Evolutionary conservation across 768 basidiomycete species (phyloP).

Genomic region (Panus rudis): DNA sequence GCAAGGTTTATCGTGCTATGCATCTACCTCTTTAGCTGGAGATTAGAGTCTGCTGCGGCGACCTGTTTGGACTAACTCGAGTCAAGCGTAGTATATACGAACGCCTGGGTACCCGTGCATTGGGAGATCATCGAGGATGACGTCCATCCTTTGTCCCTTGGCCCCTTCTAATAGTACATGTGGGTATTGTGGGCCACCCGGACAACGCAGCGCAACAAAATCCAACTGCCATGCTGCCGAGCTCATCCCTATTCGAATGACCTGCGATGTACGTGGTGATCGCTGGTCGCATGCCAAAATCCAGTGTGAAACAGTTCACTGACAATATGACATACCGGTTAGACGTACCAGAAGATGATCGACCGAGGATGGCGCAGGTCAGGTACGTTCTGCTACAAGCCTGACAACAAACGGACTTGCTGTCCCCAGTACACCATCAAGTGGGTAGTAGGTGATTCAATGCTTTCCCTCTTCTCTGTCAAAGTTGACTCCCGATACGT

Average conservation of each 20-base stretch:
- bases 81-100: too few relatives aligned
- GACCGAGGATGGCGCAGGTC: conserved; percentile 83
- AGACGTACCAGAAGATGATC: conserved; percentile 81
- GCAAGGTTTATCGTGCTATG: too few relatives aligned
- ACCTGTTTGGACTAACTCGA: too few relatives aligned
- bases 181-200: conserved; percentile 61
- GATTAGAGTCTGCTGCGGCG: too few relatives aligned
- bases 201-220: conserved; percentile 32
- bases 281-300: neutral
- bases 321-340: neutral
- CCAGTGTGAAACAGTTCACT: neutral
- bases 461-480: too few relatives aligned
- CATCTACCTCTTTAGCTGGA: too few relatives aligned
- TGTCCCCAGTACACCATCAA: conserved; percentile 95
- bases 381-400: conserved; percentile 82
- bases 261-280: conserved; percentile 39
- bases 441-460: too few relatives aligned
- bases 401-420: conserved; percentile 73
- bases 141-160: conserved; percentile 15
- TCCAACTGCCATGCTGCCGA: conserved; percentile 45
- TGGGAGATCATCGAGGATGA: too few relatives aligned
- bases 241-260: conserved; percentile 42
- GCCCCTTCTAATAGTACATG: conserved; percentile 36
- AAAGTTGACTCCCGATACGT: too few relatives aligned
- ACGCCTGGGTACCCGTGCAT: too few relatives aligned